phyloP scores from a whole-genome alignment of 2,329 filamentous ascomycete species.

The Fusarium stilboides region DNA sequence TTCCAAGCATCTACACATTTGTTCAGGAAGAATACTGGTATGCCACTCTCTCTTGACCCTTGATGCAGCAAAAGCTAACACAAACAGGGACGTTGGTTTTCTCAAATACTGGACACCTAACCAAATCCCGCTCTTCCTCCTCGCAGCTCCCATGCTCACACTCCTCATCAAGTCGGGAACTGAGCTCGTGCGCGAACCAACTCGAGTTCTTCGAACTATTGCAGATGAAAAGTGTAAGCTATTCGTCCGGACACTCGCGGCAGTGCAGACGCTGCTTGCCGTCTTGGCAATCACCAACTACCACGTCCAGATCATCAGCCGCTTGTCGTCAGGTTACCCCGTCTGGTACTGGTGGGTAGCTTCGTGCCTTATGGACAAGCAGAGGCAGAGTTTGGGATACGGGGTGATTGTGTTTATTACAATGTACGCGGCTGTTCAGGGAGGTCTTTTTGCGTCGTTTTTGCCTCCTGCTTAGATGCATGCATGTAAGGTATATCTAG shows the following conservation, averaged over 20 bases:
- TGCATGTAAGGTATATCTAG: not conserved
- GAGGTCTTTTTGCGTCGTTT: slow-evolving; percentile 88
- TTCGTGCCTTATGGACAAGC: slow-evolving; percentile 57
- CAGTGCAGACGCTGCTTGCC: slow-evolving; percentile 81
- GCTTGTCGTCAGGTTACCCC: slow-evolving; percentile 89
- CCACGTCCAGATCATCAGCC: slow-evolving; percentile 94
- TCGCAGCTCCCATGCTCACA: slow-evolving; percentile 83
- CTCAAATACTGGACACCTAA: slow-evolving; percentile 90
- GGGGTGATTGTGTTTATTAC: slow-evolving; percentile 77
- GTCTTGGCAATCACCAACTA: slow-evolving; percentile 82
- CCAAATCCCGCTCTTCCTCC: slow-evolving; percentile 88
- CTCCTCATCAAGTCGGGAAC: slow-evolving; percentile 73
- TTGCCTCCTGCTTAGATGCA: slow-evolving; percentile 82
- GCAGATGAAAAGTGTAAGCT: slow-evolving; percentile 37
- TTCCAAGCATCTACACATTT: slow-evolving; percentile 92
- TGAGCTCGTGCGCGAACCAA: slow-evolving; percentile 54
- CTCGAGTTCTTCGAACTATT: slow-evolving; percentile 15
- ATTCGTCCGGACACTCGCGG: slow-evolving; percentile 72
- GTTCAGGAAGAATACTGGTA: slow-evolving; percentile 95
- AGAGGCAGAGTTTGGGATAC: slow-evolving; percentile 52
- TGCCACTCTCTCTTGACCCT: slow-evolving; percentile 50
- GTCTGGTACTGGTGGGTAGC: slow-evolving; percentile 91
- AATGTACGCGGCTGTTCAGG: slow-evolving; percentile 88
- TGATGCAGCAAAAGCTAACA: slow-evolving; percentile 38
- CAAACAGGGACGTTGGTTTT: slow-evolving; percentile 84